Evolutionary conservation across 306 rosid genomes (phyloP).

Genomic region (Begonia peltatifolia): DNA sequence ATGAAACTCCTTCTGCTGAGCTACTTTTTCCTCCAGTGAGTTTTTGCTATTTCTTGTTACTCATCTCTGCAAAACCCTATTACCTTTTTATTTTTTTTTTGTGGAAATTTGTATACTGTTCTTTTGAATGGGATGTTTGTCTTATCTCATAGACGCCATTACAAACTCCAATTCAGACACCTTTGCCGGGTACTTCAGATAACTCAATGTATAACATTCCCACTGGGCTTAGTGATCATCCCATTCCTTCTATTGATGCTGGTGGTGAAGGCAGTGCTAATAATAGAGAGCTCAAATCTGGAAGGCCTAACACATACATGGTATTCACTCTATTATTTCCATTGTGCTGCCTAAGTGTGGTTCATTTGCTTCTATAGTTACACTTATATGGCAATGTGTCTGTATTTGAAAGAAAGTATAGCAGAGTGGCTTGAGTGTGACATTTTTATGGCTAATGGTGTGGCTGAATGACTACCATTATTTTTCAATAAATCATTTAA

Average conservation of each 20-base stretch:
- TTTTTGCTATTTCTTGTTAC: constrained; percentile 7
- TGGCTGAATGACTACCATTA: too few relatives aligned
- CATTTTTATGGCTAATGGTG: too few relatives aligned
- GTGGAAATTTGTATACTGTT: too few relatives aligned
- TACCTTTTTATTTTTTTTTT: too few relatives aligned
- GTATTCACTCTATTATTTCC: constrained; percentile 21
- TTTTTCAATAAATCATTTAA: too few relatives aligned
- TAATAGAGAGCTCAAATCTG: constrained; percentile 50
- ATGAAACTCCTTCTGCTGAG: constrained; percentile 95
- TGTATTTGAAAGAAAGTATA: too few relatives aligned
- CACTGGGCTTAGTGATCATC: constrained; percentile 71
- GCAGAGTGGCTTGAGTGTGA: too few relatives aligned
- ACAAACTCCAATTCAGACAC: constrained; percentile 92
- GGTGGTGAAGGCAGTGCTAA: constrained; percentile 21
- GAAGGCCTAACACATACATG: constrained; percentile 64
- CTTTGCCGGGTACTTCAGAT: constrained; percentile 73
- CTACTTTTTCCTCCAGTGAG: constrained; percentile 94
- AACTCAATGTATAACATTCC: constrained; percentile 60
- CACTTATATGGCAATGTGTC: too few relatives aligned
- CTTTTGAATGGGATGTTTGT: too few relatives aligned
- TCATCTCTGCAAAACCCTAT: too few relatives aligned
- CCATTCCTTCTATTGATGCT: constrained; percentile 56
- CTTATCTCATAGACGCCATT: constrained; percentile 45
- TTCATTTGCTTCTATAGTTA: too few relatives aligned
- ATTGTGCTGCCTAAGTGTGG: not conserved